Conservation (phyloP, 805 yeast genomes). For the Komagataella ulmi region DNA sequence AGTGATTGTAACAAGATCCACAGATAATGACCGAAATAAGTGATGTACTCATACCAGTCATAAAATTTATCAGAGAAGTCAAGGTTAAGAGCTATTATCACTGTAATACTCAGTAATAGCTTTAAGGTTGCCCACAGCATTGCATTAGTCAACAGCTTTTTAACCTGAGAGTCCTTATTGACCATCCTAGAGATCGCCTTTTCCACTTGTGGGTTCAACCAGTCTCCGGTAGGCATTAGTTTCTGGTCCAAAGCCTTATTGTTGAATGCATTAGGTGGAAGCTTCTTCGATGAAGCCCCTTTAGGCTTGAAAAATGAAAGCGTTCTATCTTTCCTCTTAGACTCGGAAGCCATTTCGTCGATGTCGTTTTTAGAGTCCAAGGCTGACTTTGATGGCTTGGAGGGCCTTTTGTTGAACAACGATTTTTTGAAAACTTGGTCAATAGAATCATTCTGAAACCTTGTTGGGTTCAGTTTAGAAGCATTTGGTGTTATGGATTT, state of each 20-base stretch:
- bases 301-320: neutral
- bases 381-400: neutral
- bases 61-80: neutral
- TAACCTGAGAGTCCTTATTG: conserved; percentile 24
- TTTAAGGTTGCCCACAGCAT: conserved; percentile 7
- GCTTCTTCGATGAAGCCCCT: neutral
- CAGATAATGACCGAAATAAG: conserved; percentile 9
- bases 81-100: conserved; percentile 11
- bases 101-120: conserved; percentile 16
- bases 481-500: conserved; percentile 3
- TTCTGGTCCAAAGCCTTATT: neutral
- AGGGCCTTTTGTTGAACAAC: neutral
- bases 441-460: neutral
- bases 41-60: conserved; percentile 4
- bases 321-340: neutral
- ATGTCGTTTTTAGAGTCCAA: neutral
- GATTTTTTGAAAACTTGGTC: neutral
- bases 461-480: neutral
- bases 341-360: neutral
- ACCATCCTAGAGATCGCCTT: conserved; percentile 31
- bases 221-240: conserved; percentile 9
- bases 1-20: conserved; percentile 3
- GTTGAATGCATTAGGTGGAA: neutral
- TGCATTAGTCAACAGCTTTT: conserved; percentile 16
- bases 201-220: conserved; percentile 28